phyloP scores from a whole-genome alignment of 345 rosid species.

The Lepidium africanum region DNA sequence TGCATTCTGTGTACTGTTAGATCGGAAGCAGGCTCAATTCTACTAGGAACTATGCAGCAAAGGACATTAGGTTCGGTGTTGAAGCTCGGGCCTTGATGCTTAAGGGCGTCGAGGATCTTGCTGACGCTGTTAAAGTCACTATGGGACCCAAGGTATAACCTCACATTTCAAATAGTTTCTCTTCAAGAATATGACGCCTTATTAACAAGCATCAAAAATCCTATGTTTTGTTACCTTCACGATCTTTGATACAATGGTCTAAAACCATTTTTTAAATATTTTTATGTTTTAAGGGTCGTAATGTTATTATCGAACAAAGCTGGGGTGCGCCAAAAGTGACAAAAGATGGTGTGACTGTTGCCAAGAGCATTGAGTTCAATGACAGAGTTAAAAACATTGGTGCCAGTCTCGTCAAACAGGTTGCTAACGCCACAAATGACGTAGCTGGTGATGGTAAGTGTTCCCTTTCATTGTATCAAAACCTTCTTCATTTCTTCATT shows the following conservation, averaged over 20 bases:
- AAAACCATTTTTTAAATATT: neutral
- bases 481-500: neutral
- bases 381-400: conserved; percentile 85
- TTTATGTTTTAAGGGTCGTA: conserved; percentile 56
- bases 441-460: conserved; percentile 88
- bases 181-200: too few relatives aligned
- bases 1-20: conserved; percentile 24
- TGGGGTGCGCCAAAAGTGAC: conserved; percentile 96
- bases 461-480: neutral
- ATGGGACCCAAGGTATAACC: conserved; percentile 62
- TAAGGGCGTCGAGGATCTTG: conserved; percentile 60
- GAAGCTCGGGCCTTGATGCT: conserved; percentile 71
- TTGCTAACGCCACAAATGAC: conserved; percentile 97
- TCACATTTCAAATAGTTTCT: neutral
- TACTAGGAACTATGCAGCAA: conserved; percentile 58
- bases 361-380: conserved; percentile 90
- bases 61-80: conserved; percentile 54
- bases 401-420: conserved; percentile 99
- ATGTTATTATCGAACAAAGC: conserved; percentile 90
- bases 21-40: conserved; percentile 66
- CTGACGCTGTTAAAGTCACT: conserved; percentile 61
- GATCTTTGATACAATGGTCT: neutral
- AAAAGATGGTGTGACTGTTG: conserved; percentile 97
- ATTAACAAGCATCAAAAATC: neutral
- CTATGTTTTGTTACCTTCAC: neutral